Percentiles rank a stretch among this genome's conserved stretches.
Conservation (phyloP, 768 basidiomycete species). For the Aureoboletus auriporus region DNA sequence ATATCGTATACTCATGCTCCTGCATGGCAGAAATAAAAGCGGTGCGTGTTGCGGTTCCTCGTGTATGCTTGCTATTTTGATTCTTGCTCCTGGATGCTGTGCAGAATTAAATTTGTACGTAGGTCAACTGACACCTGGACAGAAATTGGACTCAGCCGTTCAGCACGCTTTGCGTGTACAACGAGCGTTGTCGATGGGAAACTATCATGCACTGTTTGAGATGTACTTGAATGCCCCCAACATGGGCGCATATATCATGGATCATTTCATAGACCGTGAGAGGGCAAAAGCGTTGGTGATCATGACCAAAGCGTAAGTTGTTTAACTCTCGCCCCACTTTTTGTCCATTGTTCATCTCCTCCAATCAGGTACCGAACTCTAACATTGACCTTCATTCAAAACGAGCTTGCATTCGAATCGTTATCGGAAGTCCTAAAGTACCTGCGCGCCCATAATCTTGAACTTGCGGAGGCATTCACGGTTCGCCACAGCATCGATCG, state of each 20-base stretch:
- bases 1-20: constrained; percentile 93
- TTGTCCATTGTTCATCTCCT: not conserved
- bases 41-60: constrained; percentile 43
- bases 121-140: constrained; percentile 93
- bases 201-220: constrained; percentile 90
- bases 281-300: constrained; percentile 80
- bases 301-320: constrained; percentile 88
- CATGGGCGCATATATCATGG: constrained; percentile 99
- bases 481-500: constrained; percentile 59
- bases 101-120: constrained; percentile 93
- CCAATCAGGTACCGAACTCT: constrained; percentile 71
- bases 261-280: constrained; percentile 94
- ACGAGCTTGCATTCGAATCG: constrained; percentile 82
- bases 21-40: constrained; percentile 90
- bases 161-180: constrained; percentile 89
- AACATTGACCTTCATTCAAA: constrained; percentile 69
- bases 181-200: constrained; percentile 84
- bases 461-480: constrained; percentile 56
- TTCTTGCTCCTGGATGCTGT: not conserved
- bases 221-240: constrained; percentile 83
- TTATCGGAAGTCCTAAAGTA: constrained; percentile 62
- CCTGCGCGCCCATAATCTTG: constrained; percentile 50
- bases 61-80: constrained; percentile 3
- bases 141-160: constrained; percentile 78
- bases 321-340: not conserved